phyloP scores from a whole-genome alignment of 306 rosid genomes.

The Castanea crenata region DNA sequence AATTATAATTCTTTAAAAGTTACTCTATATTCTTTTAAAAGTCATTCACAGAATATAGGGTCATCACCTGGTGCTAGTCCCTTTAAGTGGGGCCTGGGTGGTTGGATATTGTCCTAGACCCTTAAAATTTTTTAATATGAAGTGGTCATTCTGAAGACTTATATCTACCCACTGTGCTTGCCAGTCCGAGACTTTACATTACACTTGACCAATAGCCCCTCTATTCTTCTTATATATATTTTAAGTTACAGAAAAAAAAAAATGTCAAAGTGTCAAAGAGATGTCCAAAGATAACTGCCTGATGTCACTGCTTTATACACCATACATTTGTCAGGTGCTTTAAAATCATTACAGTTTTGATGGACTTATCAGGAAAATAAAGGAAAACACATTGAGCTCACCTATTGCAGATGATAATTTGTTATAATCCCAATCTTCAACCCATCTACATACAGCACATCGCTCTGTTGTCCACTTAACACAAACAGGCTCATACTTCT shows the following conservation, averaged over 20 bases:
- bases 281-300: no score
- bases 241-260: no score
- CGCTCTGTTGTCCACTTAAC: constrained; percentile 99
- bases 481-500: constrained; percentile 88
- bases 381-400: constrained; percentile 22
- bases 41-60: background rate
- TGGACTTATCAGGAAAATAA: constrained; percentile 3
- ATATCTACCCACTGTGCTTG: no score
- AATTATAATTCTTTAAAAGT: no score
- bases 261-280: no score
- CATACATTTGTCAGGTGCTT: background rate
- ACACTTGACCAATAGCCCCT: background rate
- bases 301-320: background rate
- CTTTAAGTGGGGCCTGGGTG: background rate
- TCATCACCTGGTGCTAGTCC: background rate
- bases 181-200: no score
- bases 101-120: background rate
- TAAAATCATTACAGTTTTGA: constrained; percentile 1
- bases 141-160: no score
- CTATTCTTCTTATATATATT: no score
- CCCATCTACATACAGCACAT: constrained; percentile 99
- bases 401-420: constrained; percentile 99
- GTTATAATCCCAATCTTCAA: constrained; percentile 99
- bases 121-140: no score
- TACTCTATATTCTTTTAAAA: no score